Base-by-base conservation (phyloP, 169 alveolate genomes). In the Cryptosporidium bovis region DNA sequence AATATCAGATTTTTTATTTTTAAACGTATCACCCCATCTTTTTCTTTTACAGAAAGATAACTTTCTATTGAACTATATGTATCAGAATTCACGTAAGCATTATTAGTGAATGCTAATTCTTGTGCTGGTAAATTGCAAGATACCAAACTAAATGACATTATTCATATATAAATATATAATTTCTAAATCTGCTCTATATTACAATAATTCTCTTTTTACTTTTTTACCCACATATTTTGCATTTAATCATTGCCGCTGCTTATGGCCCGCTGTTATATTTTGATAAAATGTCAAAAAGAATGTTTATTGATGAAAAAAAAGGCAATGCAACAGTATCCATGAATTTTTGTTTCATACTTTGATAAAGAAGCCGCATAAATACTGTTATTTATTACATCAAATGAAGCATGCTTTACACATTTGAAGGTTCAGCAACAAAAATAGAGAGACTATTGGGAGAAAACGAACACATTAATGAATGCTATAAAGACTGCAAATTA, bases 101-200 rank as follows among this genome's bases (percentile, higher is more conserved):
- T 77, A 48, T 90, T 90, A 7, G 92, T 90, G 36, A 84, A 66
- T 16, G 93, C 93, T 48, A 90, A 53, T 48, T 83, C 93, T 62
- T 90, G 93, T 12, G 93, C 90, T 8, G 90, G 93, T 24, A 90
- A 55, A 44, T 84, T 90, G 65, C 91, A 84, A 51, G 92, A 83
- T 46, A 82, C 34, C 51, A 90, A 50, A 29, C 62, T 24, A 40
- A 77, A 55, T n/a, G 83, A 51, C 83, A 69, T 69, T 27, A 18
- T 15, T 27, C 1, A 62, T 7, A 62, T 62, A 6, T 27, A 24
- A 27, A 27, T 27, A 15, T 27, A 27, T 7, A 27, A 55, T 6
- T 13, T 20, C 1, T 2, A 20, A 18, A 18, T 27, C 8, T 27
- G n/a, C 15, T 62, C 2, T 62, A 27, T 24, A 46, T 24, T 24